Conservation (phyloP, 2,329 filamentous ascomycete species). For the Fusarium avenaceum region DNA sequence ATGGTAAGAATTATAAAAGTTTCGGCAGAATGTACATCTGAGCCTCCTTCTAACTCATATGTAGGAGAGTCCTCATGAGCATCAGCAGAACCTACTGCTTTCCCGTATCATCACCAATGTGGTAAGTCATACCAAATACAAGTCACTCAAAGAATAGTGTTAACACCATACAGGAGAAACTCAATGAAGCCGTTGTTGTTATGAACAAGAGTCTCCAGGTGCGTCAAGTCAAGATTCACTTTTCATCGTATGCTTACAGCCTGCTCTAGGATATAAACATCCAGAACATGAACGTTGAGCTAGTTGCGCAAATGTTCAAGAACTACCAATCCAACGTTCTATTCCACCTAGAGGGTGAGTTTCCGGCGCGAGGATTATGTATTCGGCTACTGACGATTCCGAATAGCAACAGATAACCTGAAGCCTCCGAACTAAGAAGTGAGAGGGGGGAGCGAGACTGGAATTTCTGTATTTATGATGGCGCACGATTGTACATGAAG, state of each 20-base stretch:
- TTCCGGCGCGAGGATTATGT: too few species aligned
- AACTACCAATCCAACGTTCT: constrained; percentile 99
- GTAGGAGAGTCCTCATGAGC: constrained; percentile 95
- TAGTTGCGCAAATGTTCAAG: constrained; percentile 99
- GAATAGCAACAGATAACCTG: constrained; percentile 82
- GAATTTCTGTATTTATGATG: constrained; percentile 6
- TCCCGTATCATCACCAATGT: constrained; percentile 98
- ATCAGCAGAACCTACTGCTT: constrained; percentile 93
- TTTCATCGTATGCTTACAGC: constrained; percentile 9
- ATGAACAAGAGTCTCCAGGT: constrained; percentile 95
- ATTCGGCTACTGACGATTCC: constrained; percentile 12
- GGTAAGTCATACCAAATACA: constrained; percentile 67
- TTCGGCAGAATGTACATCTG: too few species aligned
- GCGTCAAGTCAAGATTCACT: not conserved
- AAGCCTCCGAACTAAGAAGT: constrained; percentile 71
- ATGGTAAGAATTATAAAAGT: constrained; percentile 24
- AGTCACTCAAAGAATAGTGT: not conserved
- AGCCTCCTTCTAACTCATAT: not conserved
- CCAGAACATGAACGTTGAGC: constrained; percentile 98
- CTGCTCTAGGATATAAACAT: constrained; percentile 88
- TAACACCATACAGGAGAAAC: constrained; percentile 79
- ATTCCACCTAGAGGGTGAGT: constrained; percentile 93
- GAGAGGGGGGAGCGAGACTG: not conserved
- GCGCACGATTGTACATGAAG: constrained; percentile 29
- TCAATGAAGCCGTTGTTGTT: constrained; percentile 93